Evolutionary conservation across 331 rosid genomes (phyloP).

Genomic region (Rosa hybrid): DNA sequence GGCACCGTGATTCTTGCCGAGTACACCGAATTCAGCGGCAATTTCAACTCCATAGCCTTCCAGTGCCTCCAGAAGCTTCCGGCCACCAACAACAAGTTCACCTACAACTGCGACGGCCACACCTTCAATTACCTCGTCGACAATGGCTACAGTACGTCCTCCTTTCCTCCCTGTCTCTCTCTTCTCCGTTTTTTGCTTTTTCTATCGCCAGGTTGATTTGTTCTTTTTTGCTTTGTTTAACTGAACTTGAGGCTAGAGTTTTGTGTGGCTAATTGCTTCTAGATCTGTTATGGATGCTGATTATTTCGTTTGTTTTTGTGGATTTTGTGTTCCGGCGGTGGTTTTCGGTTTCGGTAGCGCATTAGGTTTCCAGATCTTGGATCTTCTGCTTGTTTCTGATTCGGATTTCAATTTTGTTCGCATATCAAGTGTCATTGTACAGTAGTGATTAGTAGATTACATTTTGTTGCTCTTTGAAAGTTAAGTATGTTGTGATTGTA

Average conservation of each 20-base stretch:
- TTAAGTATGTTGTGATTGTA: not conserved
- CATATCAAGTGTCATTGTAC: not conserved
- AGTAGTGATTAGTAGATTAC: not conserved
- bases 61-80: conserved; percentile 99
- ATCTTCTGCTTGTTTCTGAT: not conserved
- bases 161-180: not conserved
- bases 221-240: not conserved
- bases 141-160: conserved; percentile 67
- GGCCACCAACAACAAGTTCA: conserved; percentile 90
- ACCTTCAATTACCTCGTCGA: conserved; percentile 95
- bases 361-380: conserved; percentile 13
- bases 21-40: conserved; percentile 94
- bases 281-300: conserved; percentile 13
- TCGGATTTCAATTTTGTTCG: not conserved
- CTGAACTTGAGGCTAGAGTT: not conserved
- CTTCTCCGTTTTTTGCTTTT: not conserved
- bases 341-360: not conserved
- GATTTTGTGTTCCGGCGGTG: not conserved
- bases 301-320: not conserved
- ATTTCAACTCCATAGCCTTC: conserved; percentile 91
- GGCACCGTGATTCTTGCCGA: conserved; percentile 88
- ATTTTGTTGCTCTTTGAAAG: not conserved
- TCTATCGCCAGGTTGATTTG: not conserved
- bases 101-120: conserved; percentile 87
- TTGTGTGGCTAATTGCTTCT: not conserved